A percentile compares a stretch with the other conserved stretches of the same genome.
Conservation (phyloP, 108 stramenopile species). For the Skeletonema grethae region DNA sequence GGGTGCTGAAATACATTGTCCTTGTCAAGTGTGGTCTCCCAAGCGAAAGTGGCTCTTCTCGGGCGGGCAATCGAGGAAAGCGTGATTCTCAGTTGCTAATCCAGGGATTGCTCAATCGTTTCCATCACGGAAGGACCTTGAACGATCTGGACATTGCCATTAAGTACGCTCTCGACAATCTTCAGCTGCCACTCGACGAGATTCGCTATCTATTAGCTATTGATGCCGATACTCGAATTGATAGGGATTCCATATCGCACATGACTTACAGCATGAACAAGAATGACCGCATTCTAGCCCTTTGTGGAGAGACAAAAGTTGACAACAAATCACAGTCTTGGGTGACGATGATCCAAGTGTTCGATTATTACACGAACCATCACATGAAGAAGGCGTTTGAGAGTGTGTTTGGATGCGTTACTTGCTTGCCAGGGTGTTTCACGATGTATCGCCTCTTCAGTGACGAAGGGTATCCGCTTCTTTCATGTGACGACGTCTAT, state of each 20-base stretch:
- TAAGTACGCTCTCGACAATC: conserved; percentile 30
- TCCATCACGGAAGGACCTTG: conserved; percentile 49
- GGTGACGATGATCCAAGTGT: conserved; percentile 16
- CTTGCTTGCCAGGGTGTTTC: conserved; percentile 64
- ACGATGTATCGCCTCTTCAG: conserved; percentile 60
- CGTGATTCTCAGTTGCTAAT: conserved; percentile 60
- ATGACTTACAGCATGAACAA: background rate
- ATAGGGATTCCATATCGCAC: background rate
- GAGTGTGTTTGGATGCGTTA: conserved; percentile 61
- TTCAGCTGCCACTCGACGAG: conserved; percentile 50
- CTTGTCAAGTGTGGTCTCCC: background rate
- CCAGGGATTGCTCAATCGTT: conserved; percentile 50
- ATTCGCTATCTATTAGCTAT: background rate
- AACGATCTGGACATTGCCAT: conserved; percentile 52
- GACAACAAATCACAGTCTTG: background rate
- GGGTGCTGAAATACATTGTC: conserved; percentile 1
- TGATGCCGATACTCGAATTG: background rate
- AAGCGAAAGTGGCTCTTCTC: no score
- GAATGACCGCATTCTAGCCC: background rate
- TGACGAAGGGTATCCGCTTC: conserved; percentile 44
- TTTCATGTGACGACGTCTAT: conserved; percentile 36
- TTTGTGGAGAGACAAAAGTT: background rate
- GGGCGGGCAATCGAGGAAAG: conserved; percentile 60
- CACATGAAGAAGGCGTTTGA: conserved; percentile 63
- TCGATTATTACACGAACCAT: conserved; percentile 39